Conservation (phyloP, 352 stramenopile genomes). For the Phytophthora capsici region DNA sequence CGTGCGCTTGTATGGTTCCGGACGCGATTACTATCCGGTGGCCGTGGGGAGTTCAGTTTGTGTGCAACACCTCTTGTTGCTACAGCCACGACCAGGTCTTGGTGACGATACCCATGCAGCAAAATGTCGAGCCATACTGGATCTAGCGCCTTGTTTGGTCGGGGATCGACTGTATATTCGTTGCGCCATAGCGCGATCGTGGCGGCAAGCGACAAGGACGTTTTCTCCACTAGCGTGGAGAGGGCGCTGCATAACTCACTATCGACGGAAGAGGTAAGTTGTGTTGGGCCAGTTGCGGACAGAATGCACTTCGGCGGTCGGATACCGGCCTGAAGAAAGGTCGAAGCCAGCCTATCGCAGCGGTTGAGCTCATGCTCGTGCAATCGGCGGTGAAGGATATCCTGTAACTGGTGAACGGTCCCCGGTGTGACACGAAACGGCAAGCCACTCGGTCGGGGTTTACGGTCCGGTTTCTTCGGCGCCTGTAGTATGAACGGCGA, state of each 20-base stretch:
- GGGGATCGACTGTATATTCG: neutral
- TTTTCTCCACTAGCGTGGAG: neutral
- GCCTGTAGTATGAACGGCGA: neutral
- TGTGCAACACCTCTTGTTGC: neutral
- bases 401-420: neutral
- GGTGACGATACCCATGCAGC: constrained; percentile 2
- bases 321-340: neutral
- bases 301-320: neutral
- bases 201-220: neutral
- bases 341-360: neutral
- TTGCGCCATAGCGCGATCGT: constrained; percentile 1
- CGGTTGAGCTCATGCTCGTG: constrained; percentile 3
- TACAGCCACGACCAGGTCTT: neutral
- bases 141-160: constrained; percentile 5
- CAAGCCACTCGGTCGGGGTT: neutral
- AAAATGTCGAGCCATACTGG: constrained; percentile 1
- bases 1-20: no score
- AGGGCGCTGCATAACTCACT: neutral
- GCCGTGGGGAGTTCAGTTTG: neutral
- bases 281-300: neutral
- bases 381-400: neutral
- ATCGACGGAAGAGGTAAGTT: neutral
- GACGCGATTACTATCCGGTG: no score
- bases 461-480: neutral
- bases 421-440: neutral